Base-by-base conservation (phyloP, 1,284 basidiomycete genomes). In the Amylostereum areolatum region DNA sequence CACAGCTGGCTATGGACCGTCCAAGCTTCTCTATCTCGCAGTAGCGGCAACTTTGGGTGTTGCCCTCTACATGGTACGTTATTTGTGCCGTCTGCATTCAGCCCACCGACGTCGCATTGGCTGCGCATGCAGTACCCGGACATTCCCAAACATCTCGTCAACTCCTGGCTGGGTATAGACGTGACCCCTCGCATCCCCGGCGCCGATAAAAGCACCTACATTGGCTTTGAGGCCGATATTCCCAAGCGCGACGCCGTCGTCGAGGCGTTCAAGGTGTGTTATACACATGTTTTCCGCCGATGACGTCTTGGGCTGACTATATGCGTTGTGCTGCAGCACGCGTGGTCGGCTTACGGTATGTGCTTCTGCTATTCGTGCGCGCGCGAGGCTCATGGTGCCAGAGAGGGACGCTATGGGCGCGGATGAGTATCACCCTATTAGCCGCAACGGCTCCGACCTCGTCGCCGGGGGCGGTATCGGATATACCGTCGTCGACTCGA, bases 381-480 rank as follows among this genome's bases (percentile, higher is more conserved):
- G 18, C 9, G 47, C 25, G 29, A 30, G 18, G 36, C 39, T 47
- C 55, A 46, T 59, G 54, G 49, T 73, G 59, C 42, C 71, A 91
- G 91, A 92, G 68, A 73, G 80, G 47, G 83, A 95, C 65, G 92
- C 92, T 1, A 92, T 90, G 81, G 92, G 93, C 1, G 75, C 74
- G 49, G 93, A 96, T 66, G 90, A 94, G 64, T 93, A 91, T 57
- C 89, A 94, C 60, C 92, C 93, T 1, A 75, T 96, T 25, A 79
- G 78, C 44, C 75, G 74, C 50, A 68, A 66, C n/a, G 93, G 92
- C 1, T 76, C 78, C 2, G 92, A 95, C 63, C 74, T 95, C 18
- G 85, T 86, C 0, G 54, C 66, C 4, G 80, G 80, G 0, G 87
- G 87, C 11, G 89, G 89, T 3, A 85, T 96, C 48, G 93, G 92